Base-by-base conservation (phyloP, 108 stramenopile species). In the Discostella stelligeroides region DNA sequence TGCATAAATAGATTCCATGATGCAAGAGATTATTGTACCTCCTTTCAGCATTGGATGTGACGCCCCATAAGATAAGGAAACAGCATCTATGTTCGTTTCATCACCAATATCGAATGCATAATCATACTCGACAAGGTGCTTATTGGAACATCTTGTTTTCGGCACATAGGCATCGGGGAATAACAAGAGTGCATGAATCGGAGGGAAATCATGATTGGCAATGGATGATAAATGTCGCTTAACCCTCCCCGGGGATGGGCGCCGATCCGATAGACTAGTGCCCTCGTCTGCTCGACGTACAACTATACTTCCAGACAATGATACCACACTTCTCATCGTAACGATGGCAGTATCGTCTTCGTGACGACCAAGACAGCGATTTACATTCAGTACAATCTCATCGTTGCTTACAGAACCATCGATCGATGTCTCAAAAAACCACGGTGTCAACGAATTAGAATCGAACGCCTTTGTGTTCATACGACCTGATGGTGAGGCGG, bases 31-130 rank as follows among this genome's bases (percentile, higher is more conserved):
- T 61, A 91, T 86, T 15, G 86, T 88, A 10, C 90, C 93, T 12
- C 93, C 93, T 49, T 89, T 91, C 7, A 94, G 64, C 89, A 94
- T 89, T 10, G 90, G 90, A 67, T 94, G 93, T 21, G 82, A 88
- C 14, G 87, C 93, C 27, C 90, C 93, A 37, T 88, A 82, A 0
- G 90, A 88, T 28, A 91, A 58, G 11, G 93, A 90, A 21, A 94
- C 58, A 28, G 93, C 84, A 65, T 94, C 93, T 13, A 94, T 47
- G 43, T 71, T 81, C 7, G 87, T 86, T 66, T 91, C 89, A 62
- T 87, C 88, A 0, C 80, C 76, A 20, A 92, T 76, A 38, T 94
- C 90, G 60, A 94, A 88, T 30, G 84, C 85, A 68, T 90, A 94
- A 56, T 94, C 90, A 59, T 94, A 94, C 40, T 88, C 75, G 27